Base-by-base conservation (phyloP, 768 basidiomycete species). In the Hypholoma sublateritium region DNA sequence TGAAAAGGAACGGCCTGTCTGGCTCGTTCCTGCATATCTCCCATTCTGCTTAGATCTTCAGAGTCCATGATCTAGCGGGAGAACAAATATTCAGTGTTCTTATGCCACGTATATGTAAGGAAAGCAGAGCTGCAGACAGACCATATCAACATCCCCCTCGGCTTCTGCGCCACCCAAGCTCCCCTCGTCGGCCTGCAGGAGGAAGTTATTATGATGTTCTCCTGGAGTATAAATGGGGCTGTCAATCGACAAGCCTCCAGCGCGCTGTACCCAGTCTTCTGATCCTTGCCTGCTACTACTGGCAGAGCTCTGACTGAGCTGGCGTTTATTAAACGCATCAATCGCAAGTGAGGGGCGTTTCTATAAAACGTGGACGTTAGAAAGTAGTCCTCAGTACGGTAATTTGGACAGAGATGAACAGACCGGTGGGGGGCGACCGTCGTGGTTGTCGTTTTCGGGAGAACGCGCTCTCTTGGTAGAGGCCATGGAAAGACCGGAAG, bases 261-360 rank as follows among this genome's bases (percentile, higher is more conserved):
- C 81, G 65, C 86, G 87, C 56, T 77, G 75, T 11, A 91, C 89
- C 90, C 88, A 92, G 65, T 91, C 89, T 56, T 90, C 89, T 8
- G 82, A 79, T 16, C 72, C 69, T 41, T 77, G 72, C 24, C 77
- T 69, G 62, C 78, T 76, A 61, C 71, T 74, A 65, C 59, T 66
- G 43, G 72, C 64, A 53, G 79, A 67, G 51, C 57, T 60, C 19
- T 44, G 37, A 39, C 58, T 62, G 22, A 61, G 46, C n/a, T 58
- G 58, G 16, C 55, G 58, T 25, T 58, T 64, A 53, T 54, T 55
- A 16, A 53, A 48, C 36, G 56, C 61, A 53, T 56, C 60, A 12
- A 62, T 59, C 39, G 73, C 74, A 34, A 87, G 70, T 1, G 77
- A 78, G 19, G 73, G 71, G 19, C 87, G 84, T 81, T 89, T 89